Base-by-base conservation (phyloP, 768 basidiomycete species). In the Podaxis sp. region DNA sequence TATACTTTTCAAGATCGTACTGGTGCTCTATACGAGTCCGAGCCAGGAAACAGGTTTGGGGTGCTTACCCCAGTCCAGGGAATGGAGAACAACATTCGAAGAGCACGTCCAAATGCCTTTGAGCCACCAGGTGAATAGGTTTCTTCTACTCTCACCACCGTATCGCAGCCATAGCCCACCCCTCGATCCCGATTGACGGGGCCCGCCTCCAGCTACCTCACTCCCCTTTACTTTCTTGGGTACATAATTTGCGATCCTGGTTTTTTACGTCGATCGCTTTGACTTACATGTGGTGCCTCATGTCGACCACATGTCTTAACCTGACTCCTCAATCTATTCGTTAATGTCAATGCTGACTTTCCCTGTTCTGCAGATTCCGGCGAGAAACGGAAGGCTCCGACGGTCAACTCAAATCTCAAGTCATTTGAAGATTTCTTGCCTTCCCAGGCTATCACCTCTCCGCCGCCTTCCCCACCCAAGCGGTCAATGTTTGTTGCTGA, bases 1-100 rank as follows among this genome's bases (percentile, higher is more conserved):
- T 85, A 84, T 60, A 79, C 76, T 3, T 86, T 84, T 53, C 66
- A 72, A 35, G 83, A 86, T 58, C 62, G 63, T 2, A 66, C 75
- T 3, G 83, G 83, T 0, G 70, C 69, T 13, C 65, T 78, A 3
- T 85, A 83, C 67, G 67, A 74, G 50, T 76, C 79, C 28, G 73
- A 73, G 27, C 77, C 82, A 0, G 78, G 79, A n/a, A 71, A 70
- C 36, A 64, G 72, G 21, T 83, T 81, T 54, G 83, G 83, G 7
- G 63, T 67, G 1, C 69, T 85, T 50, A 75, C 57, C 4, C 77
- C 78, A 25, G 69, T 81, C 11, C 18, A 23, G 25, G 50, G 61
- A 4, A 54, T 37, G 13, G 58, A 57, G 3, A 23, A 18, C 35
- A 42, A 61, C 36, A 37, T 67, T 4, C 64, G 16, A 18, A 48